Conservation (phyloP, 2,329 filamentous ascomycete genomes). For the Zasmidium cellare region DNA sequence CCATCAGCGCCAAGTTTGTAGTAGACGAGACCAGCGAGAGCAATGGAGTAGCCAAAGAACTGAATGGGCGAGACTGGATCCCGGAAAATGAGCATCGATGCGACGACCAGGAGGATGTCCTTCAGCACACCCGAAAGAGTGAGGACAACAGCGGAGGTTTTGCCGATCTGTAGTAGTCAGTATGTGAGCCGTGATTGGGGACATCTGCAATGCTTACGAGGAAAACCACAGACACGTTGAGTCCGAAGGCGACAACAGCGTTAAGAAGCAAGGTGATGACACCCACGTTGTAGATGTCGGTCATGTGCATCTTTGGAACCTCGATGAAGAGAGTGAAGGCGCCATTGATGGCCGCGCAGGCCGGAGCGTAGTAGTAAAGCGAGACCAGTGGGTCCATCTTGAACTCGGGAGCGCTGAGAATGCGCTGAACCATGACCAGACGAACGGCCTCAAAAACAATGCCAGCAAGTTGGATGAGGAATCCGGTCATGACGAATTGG, state of each 20-base stretch:
- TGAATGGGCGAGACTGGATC: conserved; percentile 73
- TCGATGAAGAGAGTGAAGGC: conserved; percentile 72
- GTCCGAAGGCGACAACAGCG: conserved; percentile 73
- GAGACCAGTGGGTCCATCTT: conserved; percentile 94
- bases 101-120: conserved; percentile 78
- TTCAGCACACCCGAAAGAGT: conserved; percentile 86
- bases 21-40: conserved; percentile 75
- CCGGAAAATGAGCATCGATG: conserved; percentile 79
- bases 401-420: conserved; percentile 79
- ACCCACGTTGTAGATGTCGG: conserved; percentile 72
- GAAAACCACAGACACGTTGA: conserved; percentile 85
- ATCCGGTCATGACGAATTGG: conserved; percentile 79
- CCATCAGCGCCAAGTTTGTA: conserved; percentile 85
- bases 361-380: conserved; percentile 85
- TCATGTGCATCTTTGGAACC: conserved; percentile 67
- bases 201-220: conserved; percentile 59
- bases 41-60: conserved; percentile 81
- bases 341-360: conserved; percentile 81
- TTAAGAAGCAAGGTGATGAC: conserved; percentile 72
- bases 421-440: conserved; percentile 79
- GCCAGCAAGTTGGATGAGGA: conserved; percentile 72
- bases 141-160: conserved; percentile 81
- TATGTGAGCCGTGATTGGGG: conserved; percentile 8
- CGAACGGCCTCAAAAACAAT: conserved; percentile 81
- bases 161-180: conserved; percentile 66